These are phyloP conservation scores for Fraxinus sp. DNA, from an alignment of 305 asterid species.

Conservation along the genomic window DNA sequence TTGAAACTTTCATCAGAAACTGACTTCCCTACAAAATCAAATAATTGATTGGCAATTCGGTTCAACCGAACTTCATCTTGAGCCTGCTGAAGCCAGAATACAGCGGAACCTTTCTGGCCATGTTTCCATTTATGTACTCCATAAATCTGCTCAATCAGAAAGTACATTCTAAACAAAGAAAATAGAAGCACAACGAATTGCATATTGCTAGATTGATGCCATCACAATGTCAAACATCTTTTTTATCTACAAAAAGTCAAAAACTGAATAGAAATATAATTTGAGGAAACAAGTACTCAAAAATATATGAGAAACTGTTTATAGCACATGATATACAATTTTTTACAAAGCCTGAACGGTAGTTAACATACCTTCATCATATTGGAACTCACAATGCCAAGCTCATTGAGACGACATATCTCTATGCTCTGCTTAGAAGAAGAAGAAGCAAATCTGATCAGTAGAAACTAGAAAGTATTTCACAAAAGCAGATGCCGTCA, in stretches of 20 bases:
- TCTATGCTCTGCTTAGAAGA: conserved; percentile 69
- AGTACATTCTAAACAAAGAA: conserved; percentile 16
- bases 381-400: conserved; percentile 56
- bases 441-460: conserved; percentile 7
- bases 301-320: conserved; percentile 2
- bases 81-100: conserved; percentile 98
- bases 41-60: conserved; percentile 74
- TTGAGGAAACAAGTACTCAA: background rate
- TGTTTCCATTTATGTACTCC: conserved; percentile 96
- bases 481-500: conserved; percentile 19
- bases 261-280: conserved; percentile 9
- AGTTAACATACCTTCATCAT: conserved; percentile 75
- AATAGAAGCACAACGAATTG: conserved; percentile 22
- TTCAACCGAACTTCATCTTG: conserved; percentile 79
- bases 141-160: conserved; percentile 55
- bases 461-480: conserved; percentile 3
- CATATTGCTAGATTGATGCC: conserved; percentile 3
- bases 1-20: conserved; percentile 82
- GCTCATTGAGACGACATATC: conserved; percentile 88
- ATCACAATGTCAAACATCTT: background rate
- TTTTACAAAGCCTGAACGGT: conserved; percentile 9
- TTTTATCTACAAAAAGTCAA: background rate
- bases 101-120: conserved; percentile 89
- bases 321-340: conserved; percentile 10
- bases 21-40: conserved; percentile 90